Base-by-base conservation (phyloP, 2,329 filamentous ascomycete genomes). In the Juglanconis juglandina region DNA sequence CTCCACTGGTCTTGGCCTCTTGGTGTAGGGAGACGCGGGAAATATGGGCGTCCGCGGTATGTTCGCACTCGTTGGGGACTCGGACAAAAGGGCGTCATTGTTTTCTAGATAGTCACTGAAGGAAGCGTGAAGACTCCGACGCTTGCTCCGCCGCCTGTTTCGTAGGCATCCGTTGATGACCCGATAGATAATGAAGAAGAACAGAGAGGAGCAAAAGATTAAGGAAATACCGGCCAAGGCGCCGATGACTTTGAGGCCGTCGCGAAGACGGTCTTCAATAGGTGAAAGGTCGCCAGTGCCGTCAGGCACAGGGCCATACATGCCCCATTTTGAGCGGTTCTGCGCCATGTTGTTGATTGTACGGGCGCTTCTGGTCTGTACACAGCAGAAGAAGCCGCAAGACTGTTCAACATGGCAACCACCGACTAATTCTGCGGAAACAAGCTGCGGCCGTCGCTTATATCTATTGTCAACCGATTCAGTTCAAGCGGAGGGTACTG, bases 161-260 rank as follows among this genome's bases (percentile, higher is more conserved):
- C 46, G 17, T 4, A 59, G 30, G 1, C 42, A 39, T 14, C 41
- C 50, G 7, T 59, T 33, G 34, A 59, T 48, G 42, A 59, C 49
- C 32, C 56, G 56, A 50, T 49, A 59, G 8, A 49, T 59, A 9
- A 59, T 59, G 34, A 59, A 59, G 13, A 52, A 49, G 34, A 59
- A 59, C 2, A 59, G 33, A 17, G 49, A 47, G 9, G 56, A 53
- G 42, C 56, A 59, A 4, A 59, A 30, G 5, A 53, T 54, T 3
- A 59, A 39, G 1, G 56, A 59, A 33, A 53, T 8, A 2, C 53
- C 50, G 17, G 56, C 50, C 8, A 59, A 37, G 1, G 39, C 33
- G 33, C 56, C 56, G 32, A 59, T 59, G 24, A 53, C 24, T 13
- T 51, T 37, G 17, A 59, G 56, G 4, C 56, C 56, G 13, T 14